Base-by-base conservation (phyloP, 2,329 filamentous ascomycete species). In the Metarhizium guizhouense region DNA sequence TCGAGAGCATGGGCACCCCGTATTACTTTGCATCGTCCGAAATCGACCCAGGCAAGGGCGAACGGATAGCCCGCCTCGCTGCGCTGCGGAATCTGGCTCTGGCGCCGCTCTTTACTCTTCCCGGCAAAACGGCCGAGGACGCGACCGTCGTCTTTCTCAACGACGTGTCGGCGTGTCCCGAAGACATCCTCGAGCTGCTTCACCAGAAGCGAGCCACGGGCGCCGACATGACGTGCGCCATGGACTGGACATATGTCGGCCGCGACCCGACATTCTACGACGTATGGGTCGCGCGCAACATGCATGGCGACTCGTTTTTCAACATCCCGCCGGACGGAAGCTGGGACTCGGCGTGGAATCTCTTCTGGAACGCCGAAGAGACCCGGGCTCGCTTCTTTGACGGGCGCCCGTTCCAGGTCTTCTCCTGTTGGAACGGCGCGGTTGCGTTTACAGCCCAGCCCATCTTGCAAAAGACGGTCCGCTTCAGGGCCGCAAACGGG, bases 381-480 rank as follows among this genome's bases (percentile, higher is more conserved):
- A 65, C 74, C 2, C 66, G 60, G 7, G 49, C 57, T 2, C 66
- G 73, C 3, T 74, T 73, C 54, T 49, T 58, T 0, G 57, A 58
- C 0, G 64, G 69, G 29, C 65, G 67, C n/a, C 80, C 82, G 1
- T 78, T 84, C 57, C 82, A 84, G 63, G 81, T 83, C 0, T 84
- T 81, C 57, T 65, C 80, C 1, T 85, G 82, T 64, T 84, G 82
- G 81, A 83, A 84, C 57, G 82, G 82, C 2, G 78, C 76, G 0
- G 71, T 72, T 0, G 74, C 72, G 0, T 75, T 84, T 53, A 68
- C 67, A 0, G 80, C 79, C 0, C 66, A 67, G 45, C 77, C 79
- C 0, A 63, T 84, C 8, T 56, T 81, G 4, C 66, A 68, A 0
- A 66, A 68, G 0, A 68, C 67, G 10, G 63, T 47, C 65, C 69